phyloP scores from a whole-genome alignment of 306 rosid species.

The Acmispon strigosus region DNA sequence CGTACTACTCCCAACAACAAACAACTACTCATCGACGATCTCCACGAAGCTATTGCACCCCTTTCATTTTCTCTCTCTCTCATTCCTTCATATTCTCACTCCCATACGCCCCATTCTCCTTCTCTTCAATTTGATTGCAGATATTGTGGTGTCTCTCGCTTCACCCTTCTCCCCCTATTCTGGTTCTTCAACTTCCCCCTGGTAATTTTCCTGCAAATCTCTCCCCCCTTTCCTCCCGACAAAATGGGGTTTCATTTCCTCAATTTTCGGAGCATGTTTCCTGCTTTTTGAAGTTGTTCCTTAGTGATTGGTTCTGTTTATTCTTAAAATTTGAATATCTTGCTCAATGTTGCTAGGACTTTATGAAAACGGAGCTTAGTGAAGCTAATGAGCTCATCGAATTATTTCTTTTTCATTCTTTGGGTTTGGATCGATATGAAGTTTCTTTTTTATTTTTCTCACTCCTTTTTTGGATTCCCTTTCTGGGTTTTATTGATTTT shows the following conservation, averaged over 20 bases:
- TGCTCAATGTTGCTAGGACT: background rate
- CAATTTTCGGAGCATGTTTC: background rate
- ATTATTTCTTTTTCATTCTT: conserved; percentile 1
- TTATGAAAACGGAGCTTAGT: conserved; percentile 12
- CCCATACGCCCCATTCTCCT: background rate
- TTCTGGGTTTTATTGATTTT: conserved; percentile 15
- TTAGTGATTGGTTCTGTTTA: background rate
- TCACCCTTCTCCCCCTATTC: conserved; percentile 9
- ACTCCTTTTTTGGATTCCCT: background rate
- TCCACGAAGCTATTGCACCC: conserved; percentile 48
- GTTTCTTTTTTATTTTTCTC: background rate
- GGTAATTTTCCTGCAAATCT: too few relatives aligned
- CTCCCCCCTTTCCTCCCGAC: background rate
- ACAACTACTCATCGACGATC: conserved; percentile 55
- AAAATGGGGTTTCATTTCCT: background rate
- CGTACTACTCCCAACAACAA: conserved; percentile 13
- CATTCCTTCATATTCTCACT: conserved; percentile 32
- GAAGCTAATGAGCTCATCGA: background rate
- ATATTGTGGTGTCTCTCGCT: too few relatives aligned
- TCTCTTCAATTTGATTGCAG: background rate
- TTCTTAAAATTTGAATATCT: conserved; percentile 5
- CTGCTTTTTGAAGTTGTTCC: background rate
- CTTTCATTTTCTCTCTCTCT: conserved; percentile 4
- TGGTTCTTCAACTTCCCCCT: conserved; percentile 23
- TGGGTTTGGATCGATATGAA: conserved; percentile 1